Conservation (phyloP, 148 eudicot genomes). For the Oxyria digyna region DNA sequence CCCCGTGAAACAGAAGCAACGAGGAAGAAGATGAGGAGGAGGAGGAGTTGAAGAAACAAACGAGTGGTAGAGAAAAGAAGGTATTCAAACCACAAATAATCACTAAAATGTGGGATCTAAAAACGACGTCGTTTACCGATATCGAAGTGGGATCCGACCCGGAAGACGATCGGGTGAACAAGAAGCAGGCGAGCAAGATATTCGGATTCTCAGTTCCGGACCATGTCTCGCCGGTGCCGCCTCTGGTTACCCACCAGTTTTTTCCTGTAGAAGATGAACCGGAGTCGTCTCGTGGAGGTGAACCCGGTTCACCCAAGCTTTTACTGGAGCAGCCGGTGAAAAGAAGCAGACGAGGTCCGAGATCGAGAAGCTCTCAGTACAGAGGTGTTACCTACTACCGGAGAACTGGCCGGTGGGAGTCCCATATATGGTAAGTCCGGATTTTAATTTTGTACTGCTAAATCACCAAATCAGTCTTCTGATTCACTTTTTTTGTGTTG, state of each 20-base stretch:
- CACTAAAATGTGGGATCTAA: conserved; percentile 85
- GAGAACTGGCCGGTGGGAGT: conserved; percentile 96
- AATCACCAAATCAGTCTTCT: neutral
- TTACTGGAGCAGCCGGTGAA: conserved; percentile 42
- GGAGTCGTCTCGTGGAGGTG: conserved; percentile 7
- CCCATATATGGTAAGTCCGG: conserved; percentile 70
- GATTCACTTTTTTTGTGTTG: neutral
- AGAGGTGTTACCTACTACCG: conserved; percentile 91
- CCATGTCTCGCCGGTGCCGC: conserved; percentile 1
- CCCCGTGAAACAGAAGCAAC: neutral
- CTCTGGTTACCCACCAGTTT: conserved; percentile 74
- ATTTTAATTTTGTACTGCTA: neutral
- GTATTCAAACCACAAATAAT: neutral
- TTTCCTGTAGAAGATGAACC: conserved; percentile 50
- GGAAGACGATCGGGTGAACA: conserved; percentile 16
- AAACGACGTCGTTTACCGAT: conserved; percentile 32
- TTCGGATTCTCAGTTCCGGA: conserved; percentile 69
- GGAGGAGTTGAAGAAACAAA: neutral
- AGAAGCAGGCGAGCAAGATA: conserved; percentile 20
- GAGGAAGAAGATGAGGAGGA: neutral
- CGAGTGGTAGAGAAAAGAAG: neutral
- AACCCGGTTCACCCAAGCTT: conserved; percentile 9
- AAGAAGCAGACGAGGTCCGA: conserved; percentile 85
- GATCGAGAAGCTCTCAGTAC: conserved; percentile 89
- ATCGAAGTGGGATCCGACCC: conserved; percentile 35